These are phyloP conservation scores for Ascoidea tarda DNA, from an alignment of 805 yeast species.

Conservation along the genomic window DNA sequence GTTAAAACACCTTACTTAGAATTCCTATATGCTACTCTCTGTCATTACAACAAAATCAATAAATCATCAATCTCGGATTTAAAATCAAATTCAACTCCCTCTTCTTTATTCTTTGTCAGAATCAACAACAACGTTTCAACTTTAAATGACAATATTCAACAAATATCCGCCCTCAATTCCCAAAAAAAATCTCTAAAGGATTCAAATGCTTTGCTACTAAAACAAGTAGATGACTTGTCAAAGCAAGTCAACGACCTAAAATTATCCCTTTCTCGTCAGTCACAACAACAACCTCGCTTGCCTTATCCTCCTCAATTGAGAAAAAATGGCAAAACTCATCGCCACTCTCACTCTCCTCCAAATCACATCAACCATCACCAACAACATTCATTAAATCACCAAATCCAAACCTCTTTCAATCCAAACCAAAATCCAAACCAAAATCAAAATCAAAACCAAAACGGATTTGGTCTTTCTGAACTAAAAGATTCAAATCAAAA, in stretches of 20 bases:
- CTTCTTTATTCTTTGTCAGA: neutral
- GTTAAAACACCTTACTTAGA: constrained; percentile 86
- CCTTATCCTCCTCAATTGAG: neutral
- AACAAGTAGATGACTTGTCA: neutral
- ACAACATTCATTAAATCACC: too few relatives aligned
- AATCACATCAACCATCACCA: too few relatives aligned
- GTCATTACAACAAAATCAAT: constrained; percentile 37
- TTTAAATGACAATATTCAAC: too few relatives aligned
- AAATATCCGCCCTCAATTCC: too few relatives aligned
- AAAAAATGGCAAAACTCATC: neutral
- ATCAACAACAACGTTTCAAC: neutral
- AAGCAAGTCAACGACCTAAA: neutral
- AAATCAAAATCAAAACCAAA: neutral
- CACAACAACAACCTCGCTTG: neutral
- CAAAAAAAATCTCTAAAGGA: too few relatives aligned
- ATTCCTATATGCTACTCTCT: constrained; percentile 65
- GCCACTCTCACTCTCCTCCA: neutral
- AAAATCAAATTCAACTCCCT: neutral
- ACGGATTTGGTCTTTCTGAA: too few relatives aligned
- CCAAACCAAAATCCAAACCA: neutral
- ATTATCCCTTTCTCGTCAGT: neutral
- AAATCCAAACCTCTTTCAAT: neutral
- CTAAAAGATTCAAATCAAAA: neutral
- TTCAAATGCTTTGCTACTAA: neutral
- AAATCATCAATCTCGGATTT: neutral